Conservation (phyloP, 257 asterid species). For the Verbena officinalis region DNA sequence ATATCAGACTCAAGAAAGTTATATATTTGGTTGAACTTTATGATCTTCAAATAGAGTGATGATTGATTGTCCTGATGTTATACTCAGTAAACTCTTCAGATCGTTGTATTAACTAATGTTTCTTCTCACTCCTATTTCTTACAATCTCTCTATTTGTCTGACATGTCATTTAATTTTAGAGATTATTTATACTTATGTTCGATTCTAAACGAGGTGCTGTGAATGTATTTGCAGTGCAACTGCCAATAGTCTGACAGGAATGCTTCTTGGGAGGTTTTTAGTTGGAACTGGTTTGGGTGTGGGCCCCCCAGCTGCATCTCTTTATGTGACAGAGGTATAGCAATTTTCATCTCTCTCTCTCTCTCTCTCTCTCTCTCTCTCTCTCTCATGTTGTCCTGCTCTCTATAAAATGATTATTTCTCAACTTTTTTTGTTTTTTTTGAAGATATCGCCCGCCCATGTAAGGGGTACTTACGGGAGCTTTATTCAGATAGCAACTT, state of each 20-base stretch:
- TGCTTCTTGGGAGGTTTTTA: constrained; percentile 84
- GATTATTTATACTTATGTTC: not conserved
- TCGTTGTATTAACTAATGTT: constrained; percentile 1
- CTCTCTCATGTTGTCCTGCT: not conserved
- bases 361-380: no score
- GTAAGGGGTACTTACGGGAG: constrained; percentile 97
- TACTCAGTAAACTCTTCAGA: not conserved
- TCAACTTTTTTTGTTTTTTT: constrained; percentile 24
- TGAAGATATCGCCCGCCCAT: constrained; percentile 86
- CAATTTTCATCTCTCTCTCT: constrained; percentile 6
- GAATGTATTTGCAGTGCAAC: constrained; percentile 65
- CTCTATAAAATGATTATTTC: constrained; percentile 11
- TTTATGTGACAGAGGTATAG: constrained; percentile 85
- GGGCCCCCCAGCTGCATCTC: constrained; percentile 94
- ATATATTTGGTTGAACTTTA: not conserved
- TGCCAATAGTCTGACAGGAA: constrained; percentile 62
- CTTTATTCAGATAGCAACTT: constrained; percentile 82
- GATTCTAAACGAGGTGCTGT: constrained; percentile 29
- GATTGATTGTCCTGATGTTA: not conserved
- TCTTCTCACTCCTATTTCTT: not conserved
- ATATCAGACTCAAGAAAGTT: not conserved
- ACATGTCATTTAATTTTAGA: not conserved
- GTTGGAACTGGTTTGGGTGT: constrained; percentile 90
- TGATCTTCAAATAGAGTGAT: constrained; percentile 1
- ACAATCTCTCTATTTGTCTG: constrained; percentile 6